Evolutionary conservation across 805 yeast species (phyloP), one percentile per base, ranked within the genome.

Genomic region (Ogataea minuta): DNA sequence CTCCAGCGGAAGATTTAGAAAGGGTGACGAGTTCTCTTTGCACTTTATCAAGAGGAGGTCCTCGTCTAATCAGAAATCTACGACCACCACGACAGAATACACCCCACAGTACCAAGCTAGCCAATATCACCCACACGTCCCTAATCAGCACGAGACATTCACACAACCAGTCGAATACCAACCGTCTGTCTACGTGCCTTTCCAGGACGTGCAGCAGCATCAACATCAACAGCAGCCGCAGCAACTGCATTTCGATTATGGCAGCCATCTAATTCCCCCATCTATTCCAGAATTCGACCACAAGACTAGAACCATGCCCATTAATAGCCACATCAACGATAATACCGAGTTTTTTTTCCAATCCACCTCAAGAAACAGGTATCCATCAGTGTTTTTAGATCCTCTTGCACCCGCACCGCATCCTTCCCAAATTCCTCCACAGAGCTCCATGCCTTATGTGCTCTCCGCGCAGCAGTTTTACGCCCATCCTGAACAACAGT

Each of bases 1-100:
- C 46, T 60, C 69, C 31, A 59, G 68, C 29, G 79, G 79, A 3
- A 69, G 66, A 44, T 76, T 76, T 51, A 62, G 64, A 36, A 72
- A 68, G 46, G 72, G 68, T 39, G 77, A 72, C 54, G 73, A 71
- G 46, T 56, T 56, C 19, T 60, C 70, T 4, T 56, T 76, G 32
- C 63, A 65, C 20, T 62, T 65, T 43, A 76, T 76, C 39, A 73
- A 71, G 50, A 56, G 81, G 48, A 58, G 81, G 33, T 68, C 74
- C 23, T 64, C 68, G 28, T 60, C 71, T 29, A 66, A 64, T 16
- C 37, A 44, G 20, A 45, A 45, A 13, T 28, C 44, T 11, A 31
- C 29, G 17, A 15, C 40, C 8, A 31, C 44, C 9, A 31, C 37
- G 11, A 31, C 43, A 16, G 48, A 43, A 13, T 39, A 48, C 26